Percentiles rank a stretch among this genome's conserved stretches.
Evolutionary conservation across 139 green algal genomes (phyloP).

Genomic region (Auxenochlorella protothecoides): DNA sequence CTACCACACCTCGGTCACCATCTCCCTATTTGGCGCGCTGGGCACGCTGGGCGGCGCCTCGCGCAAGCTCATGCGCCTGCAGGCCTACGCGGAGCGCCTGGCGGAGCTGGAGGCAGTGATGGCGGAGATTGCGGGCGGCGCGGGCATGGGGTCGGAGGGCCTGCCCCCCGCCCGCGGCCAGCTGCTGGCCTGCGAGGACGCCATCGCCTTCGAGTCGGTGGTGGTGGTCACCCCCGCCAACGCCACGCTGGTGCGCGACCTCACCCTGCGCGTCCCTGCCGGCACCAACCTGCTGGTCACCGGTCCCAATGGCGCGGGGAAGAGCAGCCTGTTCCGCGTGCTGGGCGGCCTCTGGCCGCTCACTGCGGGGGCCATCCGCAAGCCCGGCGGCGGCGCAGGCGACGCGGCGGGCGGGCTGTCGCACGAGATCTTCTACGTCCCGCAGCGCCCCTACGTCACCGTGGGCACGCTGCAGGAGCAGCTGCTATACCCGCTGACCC

Average conservation of each 20-base stretch:
- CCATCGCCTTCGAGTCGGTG: slow-evolving; percentile 56
- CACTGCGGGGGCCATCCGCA: slow-evolving; percentile 33
- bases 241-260: slow-evolving; percentile 36
- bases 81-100: slow-evolving; percentile 48
- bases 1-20: slow-evolving; percentile 69
- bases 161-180: not conserved
- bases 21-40: slow-evolving; percentile 52
- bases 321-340: slow-evolving; percentile 51
- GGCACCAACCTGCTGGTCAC: slow-evolving; percentile 72
- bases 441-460: slow-evolving; percentile 53
- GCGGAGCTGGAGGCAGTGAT: slow-evolving; percentile 18
- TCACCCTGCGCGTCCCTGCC: slow-evolving; percentile 42
- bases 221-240: slow-evolving; percentile 54
- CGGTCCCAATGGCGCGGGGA: slow-evolving; percentile 51
- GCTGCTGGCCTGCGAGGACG: slow-evolving; percentile 21
- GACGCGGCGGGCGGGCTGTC: slow-evolving; percentile 30
- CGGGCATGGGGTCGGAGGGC: not conserved
- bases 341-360: slow-evolving; percentile 59
- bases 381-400: slow-evolving; percentile 27
- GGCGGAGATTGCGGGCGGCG: not conserved
- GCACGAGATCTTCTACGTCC: slow-evolving; percentile 61
- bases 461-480: slow-evolving; percentile 56
- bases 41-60: slow-evolving; percentile 45
- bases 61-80: slow-evolving; percentile 45
- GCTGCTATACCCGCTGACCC: slow-evolving; percentile 53